These are phyloP conservation scores for Rhodomyrtus tomentosa DNA, from an alignment of 345 rosid genomes.

Conservation along the genomic window DNA sequence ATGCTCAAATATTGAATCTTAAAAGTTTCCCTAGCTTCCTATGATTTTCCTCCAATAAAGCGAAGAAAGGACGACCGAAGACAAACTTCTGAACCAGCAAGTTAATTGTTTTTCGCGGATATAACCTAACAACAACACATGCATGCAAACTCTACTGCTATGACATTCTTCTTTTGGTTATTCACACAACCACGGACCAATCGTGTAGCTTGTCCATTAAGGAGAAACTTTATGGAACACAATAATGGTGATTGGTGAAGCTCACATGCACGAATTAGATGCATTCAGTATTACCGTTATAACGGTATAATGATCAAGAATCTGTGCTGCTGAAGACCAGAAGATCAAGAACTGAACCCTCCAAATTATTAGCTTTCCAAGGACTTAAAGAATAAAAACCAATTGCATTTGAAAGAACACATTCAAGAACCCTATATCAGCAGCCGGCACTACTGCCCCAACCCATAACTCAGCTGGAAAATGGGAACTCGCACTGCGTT, in stretches of 20 bases:
- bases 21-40: not conserved
- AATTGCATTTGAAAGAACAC: not conserved
- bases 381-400: not conserved
- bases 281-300: not conserved
- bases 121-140: not conserved
- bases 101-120: not conserved
- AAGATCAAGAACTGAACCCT: not conserved
- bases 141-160: not conserved
- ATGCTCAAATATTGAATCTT: not conserved
- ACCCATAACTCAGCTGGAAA: not conserved
- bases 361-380: not conserved
- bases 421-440: not conserved
- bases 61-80: not conserved
- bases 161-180: not conserved
- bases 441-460: not conserved
- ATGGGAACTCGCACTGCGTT: not conserved
- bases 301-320: not conserved
- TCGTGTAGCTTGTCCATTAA: not conserved
- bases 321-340: not conserved
- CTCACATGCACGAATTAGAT: not conserved
- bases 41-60: not conserved
- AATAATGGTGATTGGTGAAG: not conserved
- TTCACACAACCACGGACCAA: not conserved
- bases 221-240: not conserved
- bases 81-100: not conserved